Evolutionary conservation across 352 stramenopile genomes (phyloP), one percentile per base, ranked within the genome.

Genomic region (Thraustotheca clavata): DNA sequence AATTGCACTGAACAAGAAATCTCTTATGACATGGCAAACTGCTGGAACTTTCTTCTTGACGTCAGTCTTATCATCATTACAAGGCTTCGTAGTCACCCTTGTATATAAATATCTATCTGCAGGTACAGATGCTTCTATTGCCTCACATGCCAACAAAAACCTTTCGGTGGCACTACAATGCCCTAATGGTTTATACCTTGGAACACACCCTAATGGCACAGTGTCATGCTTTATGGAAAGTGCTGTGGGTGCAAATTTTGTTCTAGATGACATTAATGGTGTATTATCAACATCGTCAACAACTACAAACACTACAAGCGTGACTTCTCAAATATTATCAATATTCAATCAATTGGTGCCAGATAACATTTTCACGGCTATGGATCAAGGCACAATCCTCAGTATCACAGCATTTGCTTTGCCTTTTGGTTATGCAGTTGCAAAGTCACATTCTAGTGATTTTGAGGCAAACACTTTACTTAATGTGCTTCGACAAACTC

Each of bases 341-440:
- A 90, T 86, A 1, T 70, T 89, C 27, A 46, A 80, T 40, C 68
- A 76, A 2, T 60, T 91, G 9, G 76, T 91, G 36, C 77, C 80
- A 1, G 67, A 74, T 39, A 93, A 91, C 74, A 81, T 93, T 35
- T 76, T 84, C 34, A 29, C 33, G 0, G 73, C 78, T 3, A 52
- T 92, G 22, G 57, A 71, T 26, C n/a, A 57, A 39, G 70, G 71
- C 18, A 71, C 87, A 39, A 29, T 89, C 36, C 59, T 89, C 8
- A 75, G 76, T 1, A 77, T 85, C 34, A 87, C 91, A 61, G 77
- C 75, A 7, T 90, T 90, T 46, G 76, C 81, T 29, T 86, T 87
- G 71, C 69, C 84, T 4, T 61, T 92, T 9, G 80, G 80, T 3
- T 22, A 52, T 27, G 54, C 54, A n/a, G 14, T 40, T 40, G 54